Evolutionary conservation across 441 rosid genomes (phyloP).

Genomic region (Gossypium gossypioides): DNA sequence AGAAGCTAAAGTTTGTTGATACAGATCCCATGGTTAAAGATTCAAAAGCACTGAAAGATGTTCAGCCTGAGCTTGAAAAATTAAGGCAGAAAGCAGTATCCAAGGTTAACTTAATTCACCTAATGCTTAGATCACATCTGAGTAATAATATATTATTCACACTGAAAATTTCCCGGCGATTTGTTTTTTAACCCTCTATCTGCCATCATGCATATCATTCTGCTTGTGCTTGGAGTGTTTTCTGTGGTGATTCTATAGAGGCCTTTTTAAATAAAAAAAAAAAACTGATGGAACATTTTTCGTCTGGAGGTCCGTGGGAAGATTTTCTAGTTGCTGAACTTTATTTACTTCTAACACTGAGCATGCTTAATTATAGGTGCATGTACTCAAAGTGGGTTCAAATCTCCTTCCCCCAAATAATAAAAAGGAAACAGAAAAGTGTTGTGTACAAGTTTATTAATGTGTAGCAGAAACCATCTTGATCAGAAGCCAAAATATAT

Average conservation of each 20-base stretch:
- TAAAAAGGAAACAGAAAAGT: neutral
- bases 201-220: neutral
- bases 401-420: neutral
- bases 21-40: constrained; percentile 68
- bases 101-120: constrained; percentile 46
- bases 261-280: too few relatives aligned
- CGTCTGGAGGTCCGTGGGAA: neutral
- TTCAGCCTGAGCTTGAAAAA: constrained; percentile 96
- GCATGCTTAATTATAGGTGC: neutral
- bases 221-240: neutral
- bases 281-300: neutral
- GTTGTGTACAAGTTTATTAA: neutral
- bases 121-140: constrained; percentile 10
- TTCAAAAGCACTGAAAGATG: constrained; percentile 90
- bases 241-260: neutral
- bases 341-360: neutral
- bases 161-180: neutral
- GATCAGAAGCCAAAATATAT: neutral
- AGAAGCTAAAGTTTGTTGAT: constrained; percentile 80
- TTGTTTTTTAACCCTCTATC: neutral
- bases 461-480: neutral
- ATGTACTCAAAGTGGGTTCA: neutral
- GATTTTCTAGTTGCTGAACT: neutral
- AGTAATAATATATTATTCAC: neutral
- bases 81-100: constrained; percentile 92